These are phyloP conservation scores for Chenopodium album DNA, from an alignment of 148 eudicot species.

Conservation along the genomic window DNA sequence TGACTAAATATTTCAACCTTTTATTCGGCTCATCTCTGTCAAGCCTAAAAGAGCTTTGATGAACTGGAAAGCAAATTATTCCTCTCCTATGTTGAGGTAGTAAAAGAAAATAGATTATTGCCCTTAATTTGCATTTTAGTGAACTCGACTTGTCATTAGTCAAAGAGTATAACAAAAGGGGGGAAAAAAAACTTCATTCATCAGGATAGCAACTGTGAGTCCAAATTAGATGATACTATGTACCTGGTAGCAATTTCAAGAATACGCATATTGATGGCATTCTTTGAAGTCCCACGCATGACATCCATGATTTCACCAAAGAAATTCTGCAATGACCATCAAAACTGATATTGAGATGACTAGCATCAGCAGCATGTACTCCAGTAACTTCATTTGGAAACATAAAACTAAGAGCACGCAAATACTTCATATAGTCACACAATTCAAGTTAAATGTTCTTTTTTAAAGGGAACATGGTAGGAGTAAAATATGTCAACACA, in stretches of 20 bases:
- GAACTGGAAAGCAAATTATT: not conserved
- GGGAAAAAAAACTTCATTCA: not conserved
- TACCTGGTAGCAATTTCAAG: slow-evolving; percentile 66
- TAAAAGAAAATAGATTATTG: too few species aligned
- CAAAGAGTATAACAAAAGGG: too few species aligned
- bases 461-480: not conserved
- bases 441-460: not conserved
- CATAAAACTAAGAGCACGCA: not conserved
- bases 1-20: not conserved
- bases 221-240: not conserved
- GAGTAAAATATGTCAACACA: not conserved
- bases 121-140: too few species aligned
- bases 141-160: too few species aligned
- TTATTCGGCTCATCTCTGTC: not conserved
- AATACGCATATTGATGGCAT: slow-evolving; percentile 46
- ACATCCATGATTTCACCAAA: slow-evolving; percentile 56
- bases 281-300: slow-evolving; percentile 67
- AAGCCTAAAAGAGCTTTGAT: not conserved
- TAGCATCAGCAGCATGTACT: not conserved
- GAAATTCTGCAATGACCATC: slow-evolving; percentile 40
- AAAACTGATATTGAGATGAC: not conserved
- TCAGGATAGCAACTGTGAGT: not conserved
- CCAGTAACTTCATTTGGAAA: slow-evolving; percentile 8
- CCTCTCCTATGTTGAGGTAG: not conserved
- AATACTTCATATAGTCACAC: not conserved